Evolutionary conservation across 2,329 filamentous ascomycete species (phyloP).

Genomic region (Colletotrichum higginsianum): DNA sequence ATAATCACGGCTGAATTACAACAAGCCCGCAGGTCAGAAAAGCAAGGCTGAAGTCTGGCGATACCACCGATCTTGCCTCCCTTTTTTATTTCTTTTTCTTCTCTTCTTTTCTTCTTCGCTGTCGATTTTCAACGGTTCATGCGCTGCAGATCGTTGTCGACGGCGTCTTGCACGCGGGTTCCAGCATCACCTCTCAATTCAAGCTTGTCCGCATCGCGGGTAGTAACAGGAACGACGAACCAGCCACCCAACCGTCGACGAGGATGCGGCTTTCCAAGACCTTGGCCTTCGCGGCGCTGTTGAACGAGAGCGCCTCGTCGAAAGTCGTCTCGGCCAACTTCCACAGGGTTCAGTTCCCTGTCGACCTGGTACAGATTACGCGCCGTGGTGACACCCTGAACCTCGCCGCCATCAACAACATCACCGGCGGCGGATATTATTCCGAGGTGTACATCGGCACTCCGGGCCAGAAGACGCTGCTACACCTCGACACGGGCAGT

Average conservation of each 20-base stretch:
- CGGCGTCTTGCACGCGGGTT: background rate
- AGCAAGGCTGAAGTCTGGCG: background rate
- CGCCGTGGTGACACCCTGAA: slow-evolving; percentile 44
- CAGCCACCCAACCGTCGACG: background rate
- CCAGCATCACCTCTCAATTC: background rate
- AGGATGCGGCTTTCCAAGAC: slow-evolving; percentile 9
- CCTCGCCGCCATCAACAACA: slow-evolving; percentile 65
- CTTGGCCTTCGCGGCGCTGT: slow-evolving; percentile 21
- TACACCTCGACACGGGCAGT: slow-evolving; percentile 78
- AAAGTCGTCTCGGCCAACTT: slow-evolving; percentile 34
- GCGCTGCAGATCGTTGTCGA: background rate
- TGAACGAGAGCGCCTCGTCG: slow-evolving; percentile 9
- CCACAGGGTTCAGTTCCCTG: slow-evolving; percentile 16
- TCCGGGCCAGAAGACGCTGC: slow-evolving; percentile 68
- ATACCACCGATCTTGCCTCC: slow-evolving; percentile 5
- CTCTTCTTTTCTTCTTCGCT: slow-evolving; percentile 22
- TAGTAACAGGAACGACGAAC: slow-evolving; percentile 8
- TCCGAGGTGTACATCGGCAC: slow-evolving; percentile 75
- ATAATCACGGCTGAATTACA: slow-evolving; percentile 25
- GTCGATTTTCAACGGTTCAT: background rate
- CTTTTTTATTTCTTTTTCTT: slow-evolving; percentile 1
- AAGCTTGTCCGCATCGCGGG: slow-evolving; percentile 30
- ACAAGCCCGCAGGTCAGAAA: slow-evolving; percentile 21
- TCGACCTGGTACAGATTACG: slow-evolving; percentile 29
- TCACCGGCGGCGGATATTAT: slow-evolving; percentile 72